Conservation (phyloP, 768 basidiomycete genomes). For the Pilatotrama ljubarskyi region DNA sequence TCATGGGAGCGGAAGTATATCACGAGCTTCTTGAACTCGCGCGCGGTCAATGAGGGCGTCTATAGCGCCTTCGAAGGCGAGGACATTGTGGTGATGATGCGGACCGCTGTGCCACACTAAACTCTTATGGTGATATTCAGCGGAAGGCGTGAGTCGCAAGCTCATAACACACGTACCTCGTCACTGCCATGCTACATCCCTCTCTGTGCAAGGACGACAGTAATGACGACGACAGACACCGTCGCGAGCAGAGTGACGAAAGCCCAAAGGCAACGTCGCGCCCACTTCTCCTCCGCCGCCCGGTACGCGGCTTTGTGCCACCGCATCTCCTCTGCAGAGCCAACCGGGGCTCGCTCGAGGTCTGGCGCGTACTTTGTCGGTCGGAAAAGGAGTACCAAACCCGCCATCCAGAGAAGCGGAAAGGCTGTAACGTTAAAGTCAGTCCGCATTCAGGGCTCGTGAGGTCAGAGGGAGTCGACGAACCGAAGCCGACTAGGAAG, state of each 20-base stretch:
- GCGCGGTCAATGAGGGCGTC: neutral
- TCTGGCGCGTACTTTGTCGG: conserved; percentile 6
- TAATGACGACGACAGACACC: neutral
- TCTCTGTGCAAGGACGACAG: conserved; percentile 7
- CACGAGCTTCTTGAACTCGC: no score
- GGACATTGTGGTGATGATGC: neutral
- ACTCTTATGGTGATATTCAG: neutral
- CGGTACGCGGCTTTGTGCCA: conserved; percentile 8
- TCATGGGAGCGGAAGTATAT: neutral
- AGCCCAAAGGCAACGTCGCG: conserved; percentile 13
- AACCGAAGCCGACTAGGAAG: conserved; percentile 17
- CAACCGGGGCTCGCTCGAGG: neutral
- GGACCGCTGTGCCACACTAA: neutral
- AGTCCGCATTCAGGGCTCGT: neutral
- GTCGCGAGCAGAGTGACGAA: neutral
- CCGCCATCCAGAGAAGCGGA: conserved; percentile 13
- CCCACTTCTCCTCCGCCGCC: conserved; percentile 16
- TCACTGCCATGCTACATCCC: neutral
- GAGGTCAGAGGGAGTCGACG: neutral
- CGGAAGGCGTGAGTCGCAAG: no score
- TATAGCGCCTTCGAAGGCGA: neutral
- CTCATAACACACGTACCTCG: no score
- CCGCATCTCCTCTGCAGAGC: conserved; percentile 4
- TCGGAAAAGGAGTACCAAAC: conserved; percentile 5
- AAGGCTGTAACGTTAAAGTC: neutral